phyloP scores from a whole-genome alignment of 2,329 filamentous ascomycete species.

The Lachnellula arida region DNA sequence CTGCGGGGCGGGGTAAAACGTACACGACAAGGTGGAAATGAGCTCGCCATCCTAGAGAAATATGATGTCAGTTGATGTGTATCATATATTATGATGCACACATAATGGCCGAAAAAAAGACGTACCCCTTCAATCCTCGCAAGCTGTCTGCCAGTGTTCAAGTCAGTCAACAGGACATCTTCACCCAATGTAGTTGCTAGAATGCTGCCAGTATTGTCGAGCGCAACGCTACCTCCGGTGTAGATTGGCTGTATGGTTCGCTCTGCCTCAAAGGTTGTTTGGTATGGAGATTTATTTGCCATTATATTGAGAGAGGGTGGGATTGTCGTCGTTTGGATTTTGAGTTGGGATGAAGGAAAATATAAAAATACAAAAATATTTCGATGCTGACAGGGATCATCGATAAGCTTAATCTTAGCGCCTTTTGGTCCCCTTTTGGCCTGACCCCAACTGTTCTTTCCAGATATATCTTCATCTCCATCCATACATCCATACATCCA shows the following conservation, averaged over 20 bases:
- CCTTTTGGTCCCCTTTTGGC: neutral
- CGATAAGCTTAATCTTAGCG: conserved; percentile 25
- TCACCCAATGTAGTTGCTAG: conserved; percentile 89
- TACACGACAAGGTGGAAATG: conserved; percentile 69
- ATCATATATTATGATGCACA: too few relatives aligned
- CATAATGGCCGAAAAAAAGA: conserved; percentile 7
- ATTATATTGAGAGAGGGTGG: conserved; percentile 36
- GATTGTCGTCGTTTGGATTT: neutral
- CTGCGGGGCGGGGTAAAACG: conserved; percentile 23
- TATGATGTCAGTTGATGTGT: too few relatives aligned
- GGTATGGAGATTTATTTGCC: conserved; percentile 60
- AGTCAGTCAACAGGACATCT: conserved; percentile 81
- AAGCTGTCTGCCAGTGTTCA: conserved; percentile 76
- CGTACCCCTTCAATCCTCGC: conserved; percentile 81
- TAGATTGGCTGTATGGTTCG: conserved; percentile 89
- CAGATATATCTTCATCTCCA: neutral
- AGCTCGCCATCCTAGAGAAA: conserved; percentile 64
- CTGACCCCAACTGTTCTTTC: neutral
- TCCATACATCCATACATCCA: neutral
- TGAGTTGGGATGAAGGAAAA: neutral
- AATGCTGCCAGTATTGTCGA: conserved; percentile 76
- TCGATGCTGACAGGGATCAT: conserved; percentile 3
- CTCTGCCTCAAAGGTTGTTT: conserved; percentile 84
- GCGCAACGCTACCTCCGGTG: conserved; percentile 80
- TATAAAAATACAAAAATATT: conserved; percentile 15